Evolutionary conservation across 1,284 basidiomycete genomes (phyloP), one percentile per base, ranked within the genome.

Genomic region (Chalciporus sp.): DNA sequence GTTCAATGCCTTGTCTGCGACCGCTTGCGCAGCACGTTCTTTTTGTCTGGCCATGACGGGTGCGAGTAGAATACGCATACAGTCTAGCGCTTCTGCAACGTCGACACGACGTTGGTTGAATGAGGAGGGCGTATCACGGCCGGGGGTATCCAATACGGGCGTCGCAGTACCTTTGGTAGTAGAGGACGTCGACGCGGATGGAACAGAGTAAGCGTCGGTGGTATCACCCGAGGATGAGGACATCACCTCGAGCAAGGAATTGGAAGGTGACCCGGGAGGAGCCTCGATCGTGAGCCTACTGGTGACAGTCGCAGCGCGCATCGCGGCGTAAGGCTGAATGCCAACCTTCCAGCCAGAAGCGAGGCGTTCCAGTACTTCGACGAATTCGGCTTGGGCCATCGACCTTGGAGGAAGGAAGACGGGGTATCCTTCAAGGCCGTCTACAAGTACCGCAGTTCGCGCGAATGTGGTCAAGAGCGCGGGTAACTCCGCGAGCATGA

Each of bases 381-480:
- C 72, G 61, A 92, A 92, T 70, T 93, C 90, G 10, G 90, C 89
- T 63, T 93, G 90, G 0, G 86, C 84, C 85, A 92, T 90, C 14
- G 88, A 91, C 28, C 91, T 77, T 10, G 91, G 88, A 7, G 89
- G 88, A 0, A 91, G 74, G 69, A 94, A 94, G 35, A 94, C 78
- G 11, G 91, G 91, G 69, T 90, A 92, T 0, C 88, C 90, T 65
- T 92, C 91, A 31, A 93, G 76, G 2, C 87, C 86, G 56, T 92
- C 88, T 19, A 92, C 82, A 29, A 90, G 72, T 7, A 78, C 72
- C 0, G 88, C 84, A 0, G 86, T 79, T 49, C 79, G 81, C 27
- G 78, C 73, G 62, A 92, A 91, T 0, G 80, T 78, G 9, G 78
- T 76, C 7, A 90, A 71, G 19, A 91, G 72, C 8, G 72, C 70